Percentiles rank a stretch among this genome's conserved stretches.
phyloP scores from a whole-genome alignment of 768 basidiomycete genomes.

The Serendipita vermifera region DNA sequence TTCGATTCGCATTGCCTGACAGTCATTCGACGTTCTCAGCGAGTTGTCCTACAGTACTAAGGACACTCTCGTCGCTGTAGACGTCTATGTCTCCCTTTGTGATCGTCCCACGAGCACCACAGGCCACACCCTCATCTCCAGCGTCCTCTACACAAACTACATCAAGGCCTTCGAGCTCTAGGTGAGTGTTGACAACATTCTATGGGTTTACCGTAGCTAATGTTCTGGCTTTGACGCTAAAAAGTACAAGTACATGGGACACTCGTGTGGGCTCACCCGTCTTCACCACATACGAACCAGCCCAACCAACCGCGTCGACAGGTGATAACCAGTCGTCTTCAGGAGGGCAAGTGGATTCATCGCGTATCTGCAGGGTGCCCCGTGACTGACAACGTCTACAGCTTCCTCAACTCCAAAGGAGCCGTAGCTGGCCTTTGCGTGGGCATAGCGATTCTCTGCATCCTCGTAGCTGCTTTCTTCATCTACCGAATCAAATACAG shows the following conservation, averaged over 20 bases:
- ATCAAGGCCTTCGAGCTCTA: not conserved
- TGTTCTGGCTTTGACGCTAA: too few relatives aligned
- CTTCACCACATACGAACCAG: slow-evolving; percentile 7
- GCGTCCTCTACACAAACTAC: not conserved
- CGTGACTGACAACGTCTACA: too few relatives aligned
- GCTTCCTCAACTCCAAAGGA: not conserved
- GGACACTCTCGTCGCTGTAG: too few relatives aligned
- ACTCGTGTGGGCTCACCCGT: slow-evolving; percentile 14
- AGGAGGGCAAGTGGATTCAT: not conserved
- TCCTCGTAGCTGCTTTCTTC: not conserved
- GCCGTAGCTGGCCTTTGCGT: not conserved
- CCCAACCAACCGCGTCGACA: not conserved
- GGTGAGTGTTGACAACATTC: not conserved
- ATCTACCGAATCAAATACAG: not conserved
- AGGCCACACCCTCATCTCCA: not conserved
- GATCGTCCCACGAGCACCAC: not conserved
- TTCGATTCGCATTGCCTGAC: too few relatives aligned
- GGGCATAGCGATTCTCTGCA: not conserved
- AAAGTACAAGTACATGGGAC: too few relatives aligned
- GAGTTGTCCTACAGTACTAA: too few relatives aligned
- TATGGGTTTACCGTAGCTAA: not conserved
- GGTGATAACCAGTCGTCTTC: not conserved
- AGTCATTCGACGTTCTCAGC: too few relatives aligned
- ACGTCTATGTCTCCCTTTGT: not conserved
- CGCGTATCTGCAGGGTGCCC: too few relatives aligned